These are phyloP conservation scores for Dimargaris xerosporica DNA, from an alignment of 192 early-diverging fungal genomes.

Conservation along the genomic window DNA sequence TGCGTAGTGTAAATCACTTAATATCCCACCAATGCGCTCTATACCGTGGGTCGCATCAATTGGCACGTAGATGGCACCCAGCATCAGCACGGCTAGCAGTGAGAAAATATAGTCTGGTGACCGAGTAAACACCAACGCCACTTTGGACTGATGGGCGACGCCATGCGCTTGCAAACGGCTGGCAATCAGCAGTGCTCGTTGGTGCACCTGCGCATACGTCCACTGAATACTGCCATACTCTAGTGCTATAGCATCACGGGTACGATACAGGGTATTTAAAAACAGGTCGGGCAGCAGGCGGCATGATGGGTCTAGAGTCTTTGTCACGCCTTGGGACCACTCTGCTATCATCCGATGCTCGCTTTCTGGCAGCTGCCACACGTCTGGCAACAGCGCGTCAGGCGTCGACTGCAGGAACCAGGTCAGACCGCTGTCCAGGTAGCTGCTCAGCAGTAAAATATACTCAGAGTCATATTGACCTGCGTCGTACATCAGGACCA, in stretches of 20 bases:
- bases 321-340: neutral
- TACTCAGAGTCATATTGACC: neutral
- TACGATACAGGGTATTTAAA: neutral
- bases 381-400: neutral
- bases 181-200: neutral
- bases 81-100: neutral
- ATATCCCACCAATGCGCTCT: neutral
- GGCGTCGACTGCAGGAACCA: neutral
- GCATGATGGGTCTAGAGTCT: no score
- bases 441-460: neutral
- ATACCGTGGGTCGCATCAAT: neutral
- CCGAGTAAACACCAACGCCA: neutral
- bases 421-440: neutral
- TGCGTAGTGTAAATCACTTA: neutral
- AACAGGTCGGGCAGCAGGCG: neutral
- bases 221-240: neutral
- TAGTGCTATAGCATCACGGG: neutral
- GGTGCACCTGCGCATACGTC: neutral
- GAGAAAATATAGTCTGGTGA: neutral
- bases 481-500: neutral
- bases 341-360: neutral
- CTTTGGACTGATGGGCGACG: neutral
- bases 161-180: neutral
- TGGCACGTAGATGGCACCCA: neutral
- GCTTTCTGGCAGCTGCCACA: neutral